A percentile compares a stretch with the other conserved stretches of the same genome.
Evolutionary conservation across 2,329 filamentous ascomycete genomes (phyloP).

Genomic region (Aspergillus pseudoviridinutans): DNA sequence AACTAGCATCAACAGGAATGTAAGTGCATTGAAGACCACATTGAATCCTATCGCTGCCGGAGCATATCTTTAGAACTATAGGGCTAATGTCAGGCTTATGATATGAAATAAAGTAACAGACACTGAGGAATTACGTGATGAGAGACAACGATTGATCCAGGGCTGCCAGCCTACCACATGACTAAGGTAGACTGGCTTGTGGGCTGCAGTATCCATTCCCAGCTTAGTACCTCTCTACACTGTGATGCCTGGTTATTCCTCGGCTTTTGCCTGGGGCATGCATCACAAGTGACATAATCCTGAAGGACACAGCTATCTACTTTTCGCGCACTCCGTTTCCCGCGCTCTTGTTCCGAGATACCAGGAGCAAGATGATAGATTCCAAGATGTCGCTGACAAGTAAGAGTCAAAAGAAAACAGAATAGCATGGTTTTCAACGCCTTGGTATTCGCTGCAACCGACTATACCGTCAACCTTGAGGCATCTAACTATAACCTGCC

Average conservation of each 20-base stretch:
- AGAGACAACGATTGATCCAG: no score
- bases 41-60: no score
- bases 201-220: background rate
- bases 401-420: background rate
- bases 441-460: background rate
- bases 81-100: no score
- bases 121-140: no score
- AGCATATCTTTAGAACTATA: no score
- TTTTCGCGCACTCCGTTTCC: background rate
- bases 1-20: background rate
- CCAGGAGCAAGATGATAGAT: background rate
- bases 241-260: background rate
- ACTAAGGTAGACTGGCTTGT: background rate
- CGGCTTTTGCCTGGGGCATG: background rate
- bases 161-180: background rate
- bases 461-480: background rate
- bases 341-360: background rate
- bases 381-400: background rate
- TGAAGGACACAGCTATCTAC: background rate
- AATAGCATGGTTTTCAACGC: background rate
- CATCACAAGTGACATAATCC: background rate
- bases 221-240: no score
- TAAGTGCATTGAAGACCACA: no score
- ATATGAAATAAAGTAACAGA: no score
- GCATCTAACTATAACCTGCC: background rate